These are phyloP conservation scores for Aspergillus cejpii DNA, from an alignment of 2,329 filamentous ascomycete species.

Conservation along the genomic window DNA sequence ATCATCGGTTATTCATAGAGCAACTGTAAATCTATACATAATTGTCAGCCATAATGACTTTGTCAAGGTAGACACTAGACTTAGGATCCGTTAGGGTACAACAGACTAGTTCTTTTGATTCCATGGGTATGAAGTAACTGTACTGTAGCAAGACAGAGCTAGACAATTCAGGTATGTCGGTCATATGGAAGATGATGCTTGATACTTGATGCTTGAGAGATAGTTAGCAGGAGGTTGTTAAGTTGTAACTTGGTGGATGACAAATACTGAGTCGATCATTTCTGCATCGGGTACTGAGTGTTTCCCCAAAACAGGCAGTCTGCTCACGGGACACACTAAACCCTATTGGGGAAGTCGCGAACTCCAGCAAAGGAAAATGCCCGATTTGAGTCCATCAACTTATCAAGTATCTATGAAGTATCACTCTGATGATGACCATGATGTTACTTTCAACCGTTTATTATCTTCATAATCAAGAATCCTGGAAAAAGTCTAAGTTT, in stretches of 20 bases:
- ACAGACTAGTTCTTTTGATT: no score
- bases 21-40: background rate
- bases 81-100: no score
- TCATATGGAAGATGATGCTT: background rate
- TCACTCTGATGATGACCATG: no score
- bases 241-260: no score
- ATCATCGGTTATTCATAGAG: background rate
- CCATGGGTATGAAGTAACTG: no score
- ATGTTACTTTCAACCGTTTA: no score
- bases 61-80: no score
- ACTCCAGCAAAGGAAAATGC: background rate
- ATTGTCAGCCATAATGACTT: no score
- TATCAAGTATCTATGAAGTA: no score
- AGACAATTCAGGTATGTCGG: no score
- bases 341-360: background rate
- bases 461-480: background rate
- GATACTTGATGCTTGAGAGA: background rate
- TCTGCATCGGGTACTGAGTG: slow-evolving; percentile 12
- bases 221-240: slow-evolving; percentile 4
- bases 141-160: no score
- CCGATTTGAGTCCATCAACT: background rate
- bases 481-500: no score
- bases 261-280: slow-evolving; percentile 17
- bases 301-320: slow-evolving; percentile 13
- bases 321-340: slow-evolving; percentile 1